Conservation (phyloP, 345 rosid genomes). For the Lagerstroemia speciosa region DNA sequence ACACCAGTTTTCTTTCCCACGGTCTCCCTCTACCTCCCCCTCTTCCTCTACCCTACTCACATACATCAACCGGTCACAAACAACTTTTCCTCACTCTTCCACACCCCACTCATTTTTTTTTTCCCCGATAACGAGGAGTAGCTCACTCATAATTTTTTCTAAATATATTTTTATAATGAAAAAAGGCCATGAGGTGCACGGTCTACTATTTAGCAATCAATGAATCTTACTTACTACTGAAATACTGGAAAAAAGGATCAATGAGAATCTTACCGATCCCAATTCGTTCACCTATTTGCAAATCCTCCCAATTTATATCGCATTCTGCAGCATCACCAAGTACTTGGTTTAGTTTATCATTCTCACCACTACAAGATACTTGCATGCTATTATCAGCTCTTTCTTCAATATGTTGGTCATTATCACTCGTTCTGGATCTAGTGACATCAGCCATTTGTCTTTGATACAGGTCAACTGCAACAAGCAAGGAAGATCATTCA, state of each 20-base stretch:
- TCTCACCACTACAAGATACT: slow-evolving; percentile 28
- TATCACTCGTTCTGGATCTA: slow-evolving; percentile 10
- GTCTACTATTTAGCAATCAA: not conserved
- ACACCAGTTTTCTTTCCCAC: not conserved
- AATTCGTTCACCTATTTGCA: slow-evolving; percentile 93
- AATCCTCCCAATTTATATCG: slow-evolving; percentile 96
- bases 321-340: slow-evolving; percentile 77
- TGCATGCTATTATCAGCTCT: slow-evolving; percentile 16
- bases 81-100: not conserved
- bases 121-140: too few relatives aligned
- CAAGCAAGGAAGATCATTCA: slow-evolving; percentile 17
- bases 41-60: not conserved
- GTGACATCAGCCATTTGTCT: slow-evolving; percentile 22
- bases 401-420: slow-evolving; percentile 9
- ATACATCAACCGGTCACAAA: not conserved
- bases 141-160: not conserved
- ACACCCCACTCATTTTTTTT: not conserved
- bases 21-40: not conserved
- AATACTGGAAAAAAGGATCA: not conserved
- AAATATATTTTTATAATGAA: not conserved
- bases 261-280: slow-evolving; percentile 72
- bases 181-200: not conserved
- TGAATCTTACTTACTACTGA: not conserved
- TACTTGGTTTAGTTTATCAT: slow-evolving; percentile 51
- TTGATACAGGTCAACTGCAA: slow-evolving; percentile 31